Percentiles rank a stretch among this genome's conserved stretches.
phyloP scores from a whole-genome alignment of 805 yeast species.

The Kodamaea jinghongensis region DNA sequence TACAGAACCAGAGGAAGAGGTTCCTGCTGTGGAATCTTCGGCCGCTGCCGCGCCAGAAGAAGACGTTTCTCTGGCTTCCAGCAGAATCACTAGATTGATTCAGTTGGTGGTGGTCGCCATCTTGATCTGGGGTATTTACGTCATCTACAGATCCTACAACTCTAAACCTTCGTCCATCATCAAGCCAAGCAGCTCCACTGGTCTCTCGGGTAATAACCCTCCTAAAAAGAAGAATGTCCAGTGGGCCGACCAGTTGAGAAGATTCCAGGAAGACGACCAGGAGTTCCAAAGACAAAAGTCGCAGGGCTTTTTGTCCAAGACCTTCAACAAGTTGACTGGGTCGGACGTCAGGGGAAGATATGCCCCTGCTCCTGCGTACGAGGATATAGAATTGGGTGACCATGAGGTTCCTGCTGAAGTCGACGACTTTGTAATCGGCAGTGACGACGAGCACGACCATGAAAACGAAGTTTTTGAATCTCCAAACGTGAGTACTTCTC shows the following conservation, averaged over 20 bases:
- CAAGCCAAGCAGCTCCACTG: constrained; percentile 19
- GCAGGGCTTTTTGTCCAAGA: constrained; percentile 37
- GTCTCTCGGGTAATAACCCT: constrained; percentile 18
- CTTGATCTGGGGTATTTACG: constrained; percentile 40
- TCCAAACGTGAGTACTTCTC: too few relatives aligned
- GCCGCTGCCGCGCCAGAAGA: neutral
- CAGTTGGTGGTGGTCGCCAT: constrained; percentile 39
- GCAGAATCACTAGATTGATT: constrained; percentile 34
- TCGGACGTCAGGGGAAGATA: constrained; percentile 26
- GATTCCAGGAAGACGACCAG: constrained; percentile 31
- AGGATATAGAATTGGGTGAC: constrained; percentile 23
- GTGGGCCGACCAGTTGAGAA: constrained; percentile 46
- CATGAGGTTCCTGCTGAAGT: constrained; percentile 22
- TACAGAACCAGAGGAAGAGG: neutral
- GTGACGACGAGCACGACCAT: constrained; percentile 42
- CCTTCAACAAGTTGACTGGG: constrained; percentile 32
- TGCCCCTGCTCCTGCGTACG: constrained; percentile 22
- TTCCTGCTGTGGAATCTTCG: constrained; percentile 5
- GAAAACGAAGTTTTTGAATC: too few relatives aligned
- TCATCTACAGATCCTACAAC: constrained; percentile 35
- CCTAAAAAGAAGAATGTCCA: constrained; percentile 44
- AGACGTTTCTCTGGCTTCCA: constrained; percentile 12
- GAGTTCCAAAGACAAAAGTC: constrained; percentile 18
- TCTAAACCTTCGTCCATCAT: constrained; percentile 43
- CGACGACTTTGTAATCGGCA: constrained; percentile 47